Percentiles rank a stretch among this genome's conserved stretches.
These are phyloP conservation scores for Quercus gilva DNA, from an alignment of 306 rosid genomes.

Conservation along the genomic window DNA sequence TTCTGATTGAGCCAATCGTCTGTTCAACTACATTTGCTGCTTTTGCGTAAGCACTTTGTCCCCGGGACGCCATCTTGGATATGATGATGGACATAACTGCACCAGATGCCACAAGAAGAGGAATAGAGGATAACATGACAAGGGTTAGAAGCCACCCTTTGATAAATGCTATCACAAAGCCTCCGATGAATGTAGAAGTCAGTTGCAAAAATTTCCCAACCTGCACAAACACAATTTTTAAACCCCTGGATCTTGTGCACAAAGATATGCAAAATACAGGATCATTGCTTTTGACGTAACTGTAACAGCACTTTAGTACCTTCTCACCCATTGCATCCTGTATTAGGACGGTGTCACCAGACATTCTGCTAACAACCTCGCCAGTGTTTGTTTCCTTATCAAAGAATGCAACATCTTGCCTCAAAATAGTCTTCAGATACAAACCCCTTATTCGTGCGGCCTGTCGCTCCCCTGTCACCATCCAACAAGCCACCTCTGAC, in stretches of 20 bases:
- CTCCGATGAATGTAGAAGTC: constrained; percentile 48
- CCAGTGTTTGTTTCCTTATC: constrained; percentile 20
- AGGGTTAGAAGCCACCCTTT: constrained; percentile 81
- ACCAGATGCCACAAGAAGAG: constrained; percentile 64
- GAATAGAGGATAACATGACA: constrained; percentile 64
- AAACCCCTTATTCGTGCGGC: constrained; percentile 30
- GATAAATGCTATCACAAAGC: constrained; percentile 60
- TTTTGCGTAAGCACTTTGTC: constrained; percentile 65
- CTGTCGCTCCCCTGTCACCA: constrained; percentile 37
- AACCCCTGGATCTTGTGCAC: not conserved
- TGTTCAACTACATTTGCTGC: constrained; percentile 71
- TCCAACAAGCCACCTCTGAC: constrained; percentile 45
- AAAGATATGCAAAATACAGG: not conserved
- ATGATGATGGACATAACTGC: constrained; percentile 43
- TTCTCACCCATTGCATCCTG: constrained; percentile 33
- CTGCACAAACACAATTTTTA: constrained; percentile 29
- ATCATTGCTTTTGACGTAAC: not conserved
- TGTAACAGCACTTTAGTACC: constrained; percentile 10
- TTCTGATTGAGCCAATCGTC: constrained; percentile 71
- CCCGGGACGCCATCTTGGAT: constrained; percentile 59
- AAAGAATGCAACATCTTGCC: constrained; percentile 30
- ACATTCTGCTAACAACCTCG: constrained; percentile 25
- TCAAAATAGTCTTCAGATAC: constrained; percentile 32
- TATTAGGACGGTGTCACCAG: constrained; percentile 26
- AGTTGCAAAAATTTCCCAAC: constrained; percentile 68